phyloP scores from a whole-genome alignment of 441 rosid species.

The Erysimum pusillum region DNA sequence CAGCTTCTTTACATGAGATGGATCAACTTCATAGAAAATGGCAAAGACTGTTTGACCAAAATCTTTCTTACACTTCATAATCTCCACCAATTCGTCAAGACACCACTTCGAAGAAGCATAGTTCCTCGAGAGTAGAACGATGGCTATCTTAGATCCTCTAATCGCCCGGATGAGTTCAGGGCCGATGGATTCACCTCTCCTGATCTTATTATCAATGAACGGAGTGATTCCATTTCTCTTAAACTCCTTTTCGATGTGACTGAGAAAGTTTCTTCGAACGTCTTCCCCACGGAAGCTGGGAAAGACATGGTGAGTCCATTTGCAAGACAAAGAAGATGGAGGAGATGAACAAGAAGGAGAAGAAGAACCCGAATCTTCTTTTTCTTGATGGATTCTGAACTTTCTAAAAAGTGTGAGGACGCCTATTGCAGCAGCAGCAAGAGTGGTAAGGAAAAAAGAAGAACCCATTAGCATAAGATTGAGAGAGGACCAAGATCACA shows the following conservation, averaged over 20 bases:
- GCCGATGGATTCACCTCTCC: conserved; percentile 30
- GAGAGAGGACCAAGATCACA: neutral
- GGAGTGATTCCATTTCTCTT: conserved; percentile 18
- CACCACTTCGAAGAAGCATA: neutral
- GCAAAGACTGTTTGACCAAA: neutral
- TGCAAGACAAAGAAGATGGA: neutral
- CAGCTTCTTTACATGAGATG: conserved; percentile 8
- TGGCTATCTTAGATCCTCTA: neutral
- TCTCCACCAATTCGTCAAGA: conserved; percentile 1
- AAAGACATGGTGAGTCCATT: conserved; percentile 21
- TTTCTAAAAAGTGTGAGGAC: neutral
- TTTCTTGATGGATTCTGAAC: neutral
- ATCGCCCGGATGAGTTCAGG: conserved; percentile 13
- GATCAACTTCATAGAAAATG: neutral
- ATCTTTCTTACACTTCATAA: neutral
- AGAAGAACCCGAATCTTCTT: neutral
- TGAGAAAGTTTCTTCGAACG: conserved; percentile 3
- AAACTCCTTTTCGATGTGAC: conserved; percentile 26
- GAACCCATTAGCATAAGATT: neutral
- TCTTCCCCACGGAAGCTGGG: conserved; percentile 32
- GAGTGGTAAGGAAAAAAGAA: neutral
- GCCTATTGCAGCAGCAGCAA: neutral
- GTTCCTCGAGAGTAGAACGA: neutral
- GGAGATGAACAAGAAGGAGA: neutral
- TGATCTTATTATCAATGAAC: conserved; percentile 21